These are phyloP conservation scores for Ascobolus immersus DNA, from an alignment of 495 filamentous ascomycete species.

Conservation along the genomic window DNA sequence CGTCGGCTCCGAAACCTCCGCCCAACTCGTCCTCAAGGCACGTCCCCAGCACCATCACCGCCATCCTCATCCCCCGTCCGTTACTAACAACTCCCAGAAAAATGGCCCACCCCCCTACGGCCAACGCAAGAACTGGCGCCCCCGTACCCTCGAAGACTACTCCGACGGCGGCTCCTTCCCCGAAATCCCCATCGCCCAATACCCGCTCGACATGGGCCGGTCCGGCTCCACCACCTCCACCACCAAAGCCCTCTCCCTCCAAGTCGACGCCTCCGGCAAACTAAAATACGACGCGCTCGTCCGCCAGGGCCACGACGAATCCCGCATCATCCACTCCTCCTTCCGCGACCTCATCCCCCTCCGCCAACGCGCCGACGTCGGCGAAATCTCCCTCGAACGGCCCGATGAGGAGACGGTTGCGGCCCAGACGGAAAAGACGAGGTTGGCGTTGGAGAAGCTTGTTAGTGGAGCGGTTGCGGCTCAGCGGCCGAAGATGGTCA, in stretches of 20 bases:
- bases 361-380: slow-evolving; percentile 76
- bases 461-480: slow-evolving; percentile 67
- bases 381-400: slow-evolving; percentile 70
- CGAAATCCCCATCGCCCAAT: slow-evolving; percentile 80
- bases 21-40: slow-evolving; percentile 66
- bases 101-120: slow-evolving; percentile 68
- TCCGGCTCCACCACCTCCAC: slow-evolving; percentile 34
- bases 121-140: slow-evolving; percentile 66
- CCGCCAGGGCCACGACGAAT: slow-evolving; percentile 58
- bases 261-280: slow-evolving; percentile 75
- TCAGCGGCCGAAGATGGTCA: slow-evolving; percentile 89
- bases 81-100: slow-evolving; percentile 24
- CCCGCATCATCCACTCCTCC: slow-evolving; percentile 67
- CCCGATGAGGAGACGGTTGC: slow-evolving; percentile 65
- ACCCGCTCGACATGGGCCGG: slow-evolving; percentile 81
- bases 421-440: slow-evolving; percentile 64
- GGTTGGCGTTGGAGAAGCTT: slow-evolving; percentile 52
- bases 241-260: slow-evolving; percentile 71
- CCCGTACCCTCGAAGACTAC: slow-evolving; percentile 65
- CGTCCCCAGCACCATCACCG: slow-evolving; percentile 7
- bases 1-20: slow-evolving; percentile 52
- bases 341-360: slow-evolving; percentile 95
- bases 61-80: neutral
- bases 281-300: slow-evolving; percentile 95
- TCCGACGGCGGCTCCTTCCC: slow-evolving; percentile 93